Evolutionary conservation across 257 asterid genomes (phyloP), one percentile per base, ranked within the genome.

Genomic region (Ocimum tenuiflorum): DNA sequence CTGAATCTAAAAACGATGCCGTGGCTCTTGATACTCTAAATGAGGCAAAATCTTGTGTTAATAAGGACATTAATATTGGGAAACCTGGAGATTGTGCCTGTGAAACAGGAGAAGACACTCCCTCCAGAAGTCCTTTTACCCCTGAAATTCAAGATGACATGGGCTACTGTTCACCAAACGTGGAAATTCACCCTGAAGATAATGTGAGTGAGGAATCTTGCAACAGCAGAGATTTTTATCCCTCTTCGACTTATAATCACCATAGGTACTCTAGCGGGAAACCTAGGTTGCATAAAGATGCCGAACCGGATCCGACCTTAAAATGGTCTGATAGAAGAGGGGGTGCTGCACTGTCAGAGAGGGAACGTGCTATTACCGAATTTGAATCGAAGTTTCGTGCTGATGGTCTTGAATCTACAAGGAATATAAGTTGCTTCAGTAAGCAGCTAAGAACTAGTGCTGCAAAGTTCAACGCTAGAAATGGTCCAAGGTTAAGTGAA

Each of bases 281-380:
- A 78, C 72, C 52, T 70, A 87, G 77, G 79, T 82, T 79, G 49
- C 78, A 75, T 13, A 87, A 83, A 78, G 91, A 82, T 43, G 70
- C 67, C 27, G 86, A 75, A 29, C 73, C 65, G 54, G 96, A 82
- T 60, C 57, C 79, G 60, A 75, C 73, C 77, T 69, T 74, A 36
- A 83, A 83, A 80, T 86, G 90, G 86, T 72, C 83, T 35, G 91
- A 80, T 60, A 76, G 88, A 76, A 80, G 86, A 67, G 73, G 75
- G 57, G 75, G 64, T 68, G 66, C 73, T 60, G 31, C 71, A 48
- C 58, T 73, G 22, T 80, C 90, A 17, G 96, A 82, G 43, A 75
- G 66, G 45, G 84, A 85, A 64, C 74, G 41, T 57, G 68, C 56
- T 64, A 42, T 50, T 56, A 51, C 78, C 79, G 84, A 77, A 64